Evolutionary conservation across 805 yeast genomes (phyloP), one percentile per base, ranked within the genome.

Genomic region (Lipomyces mesembrius): DNA sequence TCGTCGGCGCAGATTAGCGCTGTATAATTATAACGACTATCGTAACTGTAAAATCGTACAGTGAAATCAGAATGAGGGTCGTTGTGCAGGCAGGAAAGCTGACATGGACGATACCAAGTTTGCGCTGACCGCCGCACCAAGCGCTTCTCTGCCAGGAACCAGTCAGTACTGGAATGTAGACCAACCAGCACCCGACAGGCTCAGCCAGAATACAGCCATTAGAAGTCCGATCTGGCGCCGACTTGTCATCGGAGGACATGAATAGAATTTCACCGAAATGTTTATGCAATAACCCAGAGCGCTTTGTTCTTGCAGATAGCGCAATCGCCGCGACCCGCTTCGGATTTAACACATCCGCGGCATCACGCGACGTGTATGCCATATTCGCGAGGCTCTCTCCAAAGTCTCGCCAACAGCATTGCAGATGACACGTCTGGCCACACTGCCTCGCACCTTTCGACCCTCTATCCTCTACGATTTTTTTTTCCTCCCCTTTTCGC

Each of bases 301-400:
- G 39, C 39, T 35, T 4, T 1, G n/a, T 3, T 9, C 4, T 37
- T 37, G 43, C 43, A 2, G 43, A 37, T 17, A 43, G 49, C 34
- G 27, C 34, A 52, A 52, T 52, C 34, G 29, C 55, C 55, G 55
- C 2, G 14, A 14, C 39, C 34, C 25, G 27, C 55, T 1, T 52
- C 55, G 55, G 55, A 9, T 52, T 52, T 52, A 52, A 29, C 55
- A 52, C 55, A 22, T 52, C 55, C n/a, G 9, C 34, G n/a, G 6
- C 34, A 4, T 3, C 17, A n/a, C n/a, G 17, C n/a, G 34, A 29
- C 55, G 17, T 5, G 3, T 52, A 29, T 25, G 55, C 55, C 55
- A 12, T 29, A 52, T 25, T 3, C 55, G 49, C 49, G 22, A 37
- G 39, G 22, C n/a, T n/a, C 20, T n/a, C 4, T 5, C 22, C 22